Conservation (phyloP, 1,139 yeast genomes). For the Ogataea hybrid region DNA sequence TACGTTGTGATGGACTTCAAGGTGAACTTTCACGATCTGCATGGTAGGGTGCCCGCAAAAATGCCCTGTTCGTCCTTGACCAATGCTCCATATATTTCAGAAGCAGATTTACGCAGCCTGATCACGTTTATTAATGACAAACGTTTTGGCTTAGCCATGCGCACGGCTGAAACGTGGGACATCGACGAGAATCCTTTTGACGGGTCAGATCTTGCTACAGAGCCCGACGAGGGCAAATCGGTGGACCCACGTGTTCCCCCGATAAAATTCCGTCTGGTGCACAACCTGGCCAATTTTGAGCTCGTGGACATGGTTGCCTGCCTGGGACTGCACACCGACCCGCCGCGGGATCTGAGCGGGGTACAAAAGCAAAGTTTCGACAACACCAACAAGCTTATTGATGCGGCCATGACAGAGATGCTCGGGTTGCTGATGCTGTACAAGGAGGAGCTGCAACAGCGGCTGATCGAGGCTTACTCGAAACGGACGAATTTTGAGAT, state of each 20-base stretch:
- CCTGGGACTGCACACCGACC: conserved; percentile 2
- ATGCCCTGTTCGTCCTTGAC: conserved; percentile 53
- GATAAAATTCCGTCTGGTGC: conserved; percentile 58
- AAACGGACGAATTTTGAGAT: conserved; percentile 32
- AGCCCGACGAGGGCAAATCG: conserved; percentile 1
- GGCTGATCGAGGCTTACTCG: conserved; percentile 30
- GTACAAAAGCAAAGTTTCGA: conserved; percentile 20
- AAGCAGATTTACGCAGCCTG: conserved; percentile 59
- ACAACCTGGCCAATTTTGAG: conserved; percentile 51
- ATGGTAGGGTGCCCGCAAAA: conserved; percentile 52
- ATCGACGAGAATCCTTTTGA: conserved; percentile 31
- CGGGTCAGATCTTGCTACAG: conserved; percentile 30
- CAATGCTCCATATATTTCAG: conserved; percentile 53
- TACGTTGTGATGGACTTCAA: conserved; percentile 67
- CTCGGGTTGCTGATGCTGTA: conserved; percentile 27
- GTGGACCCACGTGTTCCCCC: conserved; percentile 32
- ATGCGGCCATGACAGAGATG: conserved; percentile 28
- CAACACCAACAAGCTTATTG: conserved; percentile 30
- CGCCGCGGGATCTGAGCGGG: conserved; percentile 20
- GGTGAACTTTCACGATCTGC: conserved; percentile 58
- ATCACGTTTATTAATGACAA: conserved; percentile 57
- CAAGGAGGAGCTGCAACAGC: conserved; percentile 32
- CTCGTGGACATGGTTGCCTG: conserved; percentile 27
- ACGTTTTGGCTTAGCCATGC: conserved; percentile 30
- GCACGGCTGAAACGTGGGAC: conserved; percentile 14